Evolutionary conservation across 2,329 filamentous ascomycete species (phyloP).

Genomic region (Sclerotinia borealis): DNA sequence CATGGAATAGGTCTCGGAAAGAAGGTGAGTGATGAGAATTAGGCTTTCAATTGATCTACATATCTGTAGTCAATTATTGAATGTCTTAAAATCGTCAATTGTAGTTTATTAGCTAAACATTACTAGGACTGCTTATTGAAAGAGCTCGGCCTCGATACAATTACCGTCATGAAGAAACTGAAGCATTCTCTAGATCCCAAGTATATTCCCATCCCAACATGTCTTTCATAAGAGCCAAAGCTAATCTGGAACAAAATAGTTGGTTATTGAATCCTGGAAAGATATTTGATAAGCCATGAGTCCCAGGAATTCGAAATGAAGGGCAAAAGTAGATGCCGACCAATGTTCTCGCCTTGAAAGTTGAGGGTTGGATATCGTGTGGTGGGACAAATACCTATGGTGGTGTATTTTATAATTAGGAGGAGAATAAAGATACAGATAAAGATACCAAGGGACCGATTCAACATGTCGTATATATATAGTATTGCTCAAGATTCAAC

Average conservation of each 20-base stretch:
- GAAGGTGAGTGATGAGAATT: constrained; percentile 50
- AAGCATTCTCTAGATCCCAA: constrained; percentile 73
- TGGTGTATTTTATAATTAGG: not conserved
- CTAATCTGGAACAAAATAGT: not conserved
- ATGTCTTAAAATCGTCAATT: not conserved
- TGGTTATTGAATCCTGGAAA: constrained; percentile 74
- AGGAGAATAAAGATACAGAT: not conserved
- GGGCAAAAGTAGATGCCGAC: not conserved
- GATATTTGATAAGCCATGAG: constrained; percentile 16
- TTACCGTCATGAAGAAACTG: constrained; percentile 76
- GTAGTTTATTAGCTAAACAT: not conserved
- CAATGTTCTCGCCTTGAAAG: not conserved
- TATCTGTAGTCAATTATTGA: not conserved
- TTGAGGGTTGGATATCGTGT: not conserved
- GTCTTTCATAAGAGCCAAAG: not conserved
- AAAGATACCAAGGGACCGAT: not conserved
- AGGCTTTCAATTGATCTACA: constrained; percentile 42
- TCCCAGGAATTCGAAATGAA: not conserved
- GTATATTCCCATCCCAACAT: not conserved
- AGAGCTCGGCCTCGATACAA: constrained; percentile 72
- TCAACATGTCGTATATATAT: no score
- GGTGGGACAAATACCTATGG: not conserved
- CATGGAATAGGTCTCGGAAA: constrained; percentile 82
- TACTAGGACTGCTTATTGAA: constrained; percentile 30
- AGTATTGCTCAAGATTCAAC: not conserved